Conservation (phyloP, 2,329 filamentous ascomycete species). For the Penicillium nordicum region DNA sequence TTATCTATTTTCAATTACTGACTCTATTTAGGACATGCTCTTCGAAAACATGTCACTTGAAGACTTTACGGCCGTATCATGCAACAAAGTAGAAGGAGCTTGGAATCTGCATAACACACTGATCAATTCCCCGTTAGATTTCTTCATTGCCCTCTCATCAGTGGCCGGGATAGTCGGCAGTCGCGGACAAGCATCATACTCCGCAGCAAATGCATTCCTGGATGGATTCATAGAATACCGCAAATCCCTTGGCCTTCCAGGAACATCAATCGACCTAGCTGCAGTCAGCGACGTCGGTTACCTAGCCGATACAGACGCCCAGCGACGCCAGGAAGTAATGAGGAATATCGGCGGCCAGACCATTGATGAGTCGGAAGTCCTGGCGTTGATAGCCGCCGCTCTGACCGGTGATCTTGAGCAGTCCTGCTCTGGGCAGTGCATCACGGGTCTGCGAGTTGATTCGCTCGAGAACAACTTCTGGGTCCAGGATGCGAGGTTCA, state of each 20-base stretch:
- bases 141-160: constrained; percentile 30
- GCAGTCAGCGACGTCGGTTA: constrained; percentile 25
- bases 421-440: constrained; percentile 50
- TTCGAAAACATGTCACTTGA: constrained; percentile 32
- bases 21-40: constrained; percentile 23
- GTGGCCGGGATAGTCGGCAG: constrained; percentile 29
- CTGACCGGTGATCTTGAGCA: constrained; percentile 46
- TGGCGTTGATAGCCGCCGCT: constrained; percentile 53
- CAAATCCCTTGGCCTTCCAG: constrained; percentile 23
- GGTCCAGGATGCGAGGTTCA: constrained; percentile 55
- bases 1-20: background rate
- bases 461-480: constrained; percentile 48
- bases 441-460: constrained; percentile 53
- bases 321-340: constrained; percentile 22
- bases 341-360: constrained; percentile 25
- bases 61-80: constrained; percentile 20
- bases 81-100: constrained; percentile 23
- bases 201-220: constrained; percentile 27
- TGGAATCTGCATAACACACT: constrained; percentile 33
- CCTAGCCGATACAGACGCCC: constrained; percentile 18
- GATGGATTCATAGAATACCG: constrained; percentile 30
- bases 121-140: constrained; percentile 19
- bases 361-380: constrained; percentile 49
- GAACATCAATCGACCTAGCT: constrained; percentile 29
- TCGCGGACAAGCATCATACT: constrained; percentile 28